Evolutionary conservation across 257 asterid species (phyloP), one percentile per base, ranked within the genome.

Genomic region (Lantana camara): DNA sequence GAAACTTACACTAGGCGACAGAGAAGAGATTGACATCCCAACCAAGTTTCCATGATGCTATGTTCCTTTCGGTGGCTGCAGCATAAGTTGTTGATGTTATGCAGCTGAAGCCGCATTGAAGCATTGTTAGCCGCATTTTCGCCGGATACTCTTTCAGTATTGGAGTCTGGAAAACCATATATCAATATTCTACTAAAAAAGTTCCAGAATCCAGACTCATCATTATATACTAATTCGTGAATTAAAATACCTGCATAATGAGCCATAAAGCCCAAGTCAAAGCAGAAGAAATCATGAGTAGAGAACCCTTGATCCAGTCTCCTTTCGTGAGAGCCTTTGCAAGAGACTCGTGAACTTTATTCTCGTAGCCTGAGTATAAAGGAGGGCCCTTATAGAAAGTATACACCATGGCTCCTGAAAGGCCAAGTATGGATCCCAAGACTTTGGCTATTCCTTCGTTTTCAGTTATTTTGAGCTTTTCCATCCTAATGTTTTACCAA

Each of bases 241-340:
- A 27, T 27, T 27, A 0, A 37, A 40, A 38, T 24, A 85, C 90
- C 88, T 86, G 95, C 85, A 83, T 45, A 42, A 79, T 66, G 49
- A 83, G 86, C 89, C 91, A 86, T 1, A 76, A 7, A 21, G 89
- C 67, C 91, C 88, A 83, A 42, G 75, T 30, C 3, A 79, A 30
- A 65, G 69, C 66, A 21, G 87, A 69, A 48, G 60, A 74, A 10
- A 84, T 59, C 67, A 74, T 34, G 60, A 87, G 68, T 24, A 76
- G 12, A 20, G 80, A 71, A n/a, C 91, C 91, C 61, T 74, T 87
- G n/a, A 82, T 74, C 92, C 85, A 80, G 42, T 80, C 87, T 37
- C 63, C 66, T 75, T 32, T 74, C 7, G 79, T 69, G 58, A 70
- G 63, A 48, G 32, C 35, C 27, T 56, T 70, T 41, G 63, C 66